Percentiles rank a stretch among this genome's conserved stretches.
phyloP scores from a whole-genome alignment of 331 rosid genomes.

The Quercus phellos region DNA sequence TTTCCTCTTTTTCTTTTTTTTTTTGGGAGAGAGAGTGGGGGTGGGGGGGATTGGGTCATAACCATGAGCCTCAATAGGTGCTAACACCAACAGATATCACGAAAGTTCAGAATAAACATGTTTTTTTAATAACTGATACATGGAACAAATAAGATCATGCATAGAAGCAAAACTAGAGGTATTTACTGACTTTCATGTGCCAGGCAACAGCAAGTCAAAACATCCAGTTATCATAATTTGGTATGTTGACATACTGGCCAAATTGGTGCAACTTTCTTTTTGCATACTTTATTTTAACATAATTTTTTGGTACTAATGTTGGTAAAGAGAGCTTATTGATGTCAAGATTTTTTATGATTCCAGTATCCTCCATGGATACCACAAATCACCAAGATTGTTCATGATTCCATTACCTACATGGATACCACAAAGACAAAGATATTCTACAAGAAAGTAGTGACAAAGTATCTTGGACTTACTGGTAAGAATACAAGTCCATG shows the following conservation, averaged over 20 bases:
- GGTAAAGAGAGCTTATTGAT: not conserved
- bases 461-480: conserved; percentile 37
- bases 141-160: not conserved
- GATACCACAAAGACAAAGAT: not conserved
- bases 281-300: not conserved
- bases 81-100: too few relatives aligned
- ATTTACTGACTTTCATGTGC: not conserved
- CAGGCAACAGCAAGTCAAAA: not conserved
- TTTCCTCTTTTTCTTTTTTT: too few relatives aligned
- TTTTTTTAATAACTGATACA: too few relatives aligned
- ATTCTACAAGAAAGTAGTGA: not conserved
- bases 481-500: conserved; percentile 98
- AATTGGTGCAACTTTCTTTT: not conserved
- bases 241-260: not conserved
- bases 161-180: not conserved
- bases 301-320: not conserved
- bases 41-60: too few relatives aligned
- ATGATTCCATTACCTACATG: not conserved
- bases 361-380: not conserved
- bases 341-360: not conserved
- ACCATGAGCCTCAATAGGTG: too few relatives aligned
- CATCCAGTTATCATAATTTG: not conserved
- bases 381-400: not conserved
- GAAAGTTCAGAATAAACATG: too few relatives aligned
- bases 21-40: too few relatives aligned